Base-by-base conservation (phyloP, 441 rosid species). In the Adansonia gregorii region DNA sequence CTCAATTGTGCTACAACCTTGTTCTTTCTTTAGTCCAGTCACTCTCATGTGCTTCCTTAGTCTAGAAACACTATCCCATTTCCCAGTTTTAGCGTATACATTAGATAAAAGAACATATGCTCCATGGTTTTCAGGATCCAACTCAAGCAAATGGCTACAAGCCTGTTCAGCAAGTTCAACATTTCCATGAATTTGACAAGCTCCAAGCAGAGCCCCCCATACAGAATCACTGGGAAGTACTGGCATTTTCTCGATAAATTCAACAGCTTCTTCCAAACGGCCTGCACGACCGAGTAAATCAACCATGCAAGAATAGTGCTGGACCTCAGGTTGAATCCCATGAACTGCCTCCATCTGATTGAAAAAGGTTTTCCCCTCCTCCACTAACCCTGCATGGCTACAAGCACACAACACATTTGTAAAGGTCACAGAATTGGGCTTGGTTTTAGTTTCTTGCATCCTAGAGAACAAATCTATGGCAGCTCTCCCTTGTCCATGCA, bases 171-270 rank as follows among this genome's bases (percentile, higher is more conserved):
- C 97, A 63, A 91, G 85, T 71, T 78, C 86, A 64, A 93, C 86
- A 58, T 88, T 90, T 51, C 85, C 89, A 56, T 90, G 91, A 84
- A 89, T 85, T 86, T 84, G 90, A 72, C 96, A 86, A 20, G 94
- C 94, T 72, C 95, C 93, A 20, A 93, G 95, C 11, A 89, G 79
- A 12, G 94, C 95, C 22, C 94, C 97, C 93, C 93, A 91, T 2
- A 86, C 89, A 39, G 94, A 88, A 65, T 86, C 80, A 63, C 85
- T 84, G 15, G 92, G 91, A 51, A 35, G 71, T 77, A 87, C 79
- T 19, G 94, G 91, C 90, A 90, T 92, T 66, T 82, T 82, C 76
- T 87, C 85, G 51, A 88, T 88, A 48, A 92, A 82, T 67, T 87
- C 82, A 69, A 85, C 72, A 77, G 93, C 97, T 83, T 90, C 92